Evolutionary conservation across 2,329 filamentous ascomycete genomes (phyloP).

Genomic region (Claviceps monticola): DNA sequence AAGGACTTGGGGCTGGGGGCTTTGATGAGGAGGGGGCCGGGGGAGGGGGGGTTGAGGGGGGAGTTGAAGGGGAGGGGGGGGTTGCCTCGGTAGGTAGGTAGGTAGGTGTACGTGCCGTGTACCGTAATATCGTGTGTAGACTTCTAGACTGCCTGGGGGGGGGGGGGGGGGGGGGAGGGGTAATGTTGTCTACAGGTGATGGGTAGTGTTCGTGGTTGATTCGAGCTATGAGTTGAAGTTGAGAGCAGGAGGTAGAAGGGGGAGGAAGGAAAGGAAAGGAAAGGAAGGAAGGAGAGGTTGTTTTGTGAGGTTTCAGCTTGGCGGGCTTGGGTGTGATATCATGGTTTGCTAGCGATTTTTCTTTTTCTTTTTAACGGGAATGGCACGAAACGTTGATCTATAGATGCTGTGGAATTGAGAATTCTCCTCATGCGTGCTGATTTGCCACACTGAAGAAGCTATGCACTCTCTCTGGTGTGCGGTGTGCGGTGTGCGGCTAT

Average conservation of each 20-base stretch:
- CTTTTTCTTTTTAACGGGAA: background rate
- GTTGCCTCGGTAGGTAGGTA: background rate
- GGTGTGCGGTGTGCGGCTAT: background rate
- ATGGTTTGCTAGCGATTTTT: background rate
- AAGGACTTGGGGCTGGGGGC: conserved; percentile 62
- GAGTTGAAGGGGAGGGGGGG: background rate
- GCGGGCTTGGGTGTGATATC: background rate
- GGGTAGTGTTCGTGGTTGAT: background rate
- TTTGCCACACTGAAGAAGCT: background rate
- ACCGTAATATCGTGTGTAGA: background rate
- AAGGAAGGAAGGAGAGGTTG: background rate
- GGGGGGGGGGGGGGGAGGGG: no score
- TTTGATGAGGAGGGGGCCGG: conserved; percentile 52
- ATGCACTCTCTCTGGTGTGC: background rate
- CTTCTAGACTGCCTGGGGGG: no score
- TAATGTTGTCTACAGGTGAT: background rate
- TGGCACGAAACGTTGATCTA: no score
- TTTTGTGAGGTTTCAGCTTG: background rate
- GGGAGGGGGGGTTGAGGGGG: conserved; percentile 6
- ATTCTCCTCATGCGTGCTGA: background rate
- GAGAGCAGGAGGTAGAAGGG: background rate
- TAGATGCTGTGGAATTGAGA: no score
- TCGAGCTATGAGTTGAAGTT: background rate
- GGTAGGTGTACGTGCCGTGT: background rate
- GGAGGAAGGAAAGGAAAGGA: background rate